phyloP scores from a whole-genome alignment of 2,329 filamentous ascomycete species.

The Stachybotrys elegans region DNA sequence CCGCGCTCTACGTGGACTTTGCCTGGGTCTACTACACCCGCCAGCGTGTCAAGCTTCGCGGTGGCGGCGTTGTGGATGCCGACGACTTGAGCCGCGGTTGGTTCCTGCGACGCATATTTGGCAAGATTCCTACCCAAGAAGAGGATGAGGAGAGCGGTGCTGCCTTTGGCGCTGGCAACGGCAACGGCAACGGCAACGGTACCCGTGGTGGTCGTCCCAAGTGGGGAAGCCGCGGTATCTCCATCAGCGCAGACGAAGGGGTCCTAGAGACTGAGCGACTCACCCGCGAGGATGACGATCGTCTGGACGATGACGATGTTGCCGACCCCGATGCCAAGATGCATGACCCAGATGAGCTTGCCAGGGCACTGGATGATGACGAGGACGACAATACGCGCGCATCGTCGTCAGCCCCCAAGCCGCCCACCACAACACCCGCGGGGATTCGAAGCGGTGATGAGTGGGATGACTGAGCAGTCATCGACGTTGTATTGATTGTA shows the following conservation, averaged over 20 bases:
- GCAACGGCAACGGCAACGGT: slow-evolving; percentile 18
- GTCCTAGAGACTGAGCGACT: slow-evolving; percentile 47
- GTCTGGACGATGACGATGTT: slow-evolving; percentile 32
- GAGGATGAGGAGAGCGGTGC: slow-evolving; percentile 53
- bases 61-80: slow-evolving; percentile 79
- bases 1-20: slow-evolving; percentile 85
- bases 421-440: slow-evolving; percentile 23
- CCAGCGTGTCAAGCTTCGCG: slow-evolving; percentile 88
- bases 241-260: slow-evolving; percentile 60
- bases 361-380: slow-evolving; percentile 53
- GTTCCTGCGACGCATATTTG: slow-evolving; percentile 75
- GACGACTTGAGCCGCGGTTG: slow-evolving; percentile 84
- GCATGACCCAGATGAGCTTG: slow-evolving; percentile 62
- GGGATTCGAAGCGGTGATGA: slow-evolving; percentile 42
- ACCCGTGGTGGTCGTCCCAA: slow-evolving; percentile 37
- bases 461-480: slow-evolving; percentile 32
- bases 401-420: slow-evolving; percentile 19
- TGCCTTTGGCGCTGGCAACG: slow-evolving; percentile 37
- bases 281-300: slow-evolving; percentile 37
- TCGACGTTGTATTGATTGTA: too few relatives aligned
- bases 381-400: slow-evolving; percentile 33
- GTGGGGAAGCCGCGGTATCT: slow-evolving; percentile 62
- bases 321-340: slow-evolving; percentile 61
- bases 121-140: slow-evolving; percentile 40
- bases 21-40: slow-evolving; percentile 95